Percentiles rank a stretch among this genome's conserved stretches.
Evolutionary conservation across 2,329 filamentous ascomycete genomes (phyloP).

Genomic region (Rutstroemia sp.): DNA sequence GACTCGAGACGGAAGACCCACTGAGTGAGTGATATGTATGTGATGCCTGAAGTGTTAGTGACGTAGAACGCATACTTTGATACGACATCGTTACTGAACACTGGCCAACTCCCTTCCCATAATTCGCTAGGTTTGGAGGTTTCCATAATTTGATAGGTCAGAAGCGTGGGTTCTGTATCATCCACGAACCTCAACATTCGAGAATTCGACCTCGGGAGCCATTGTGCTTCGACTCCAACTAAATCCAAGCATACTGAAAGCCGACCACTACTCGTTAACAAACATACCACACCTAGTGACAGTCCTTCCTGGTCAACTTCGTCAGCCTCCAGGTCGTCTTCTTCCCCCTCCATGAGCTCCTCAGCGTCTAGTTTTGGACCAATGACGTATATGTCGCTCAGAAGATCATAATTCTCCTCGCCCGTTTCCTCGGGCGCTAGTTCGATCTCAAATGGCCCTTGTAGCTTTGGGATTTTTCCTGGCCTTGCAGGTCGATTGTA

Average conservation of each 20-base stretch:
- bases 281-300: conserved; percentile 51
- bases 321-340: conserved; percentile 52
- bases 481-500: conserved; percentile 50
- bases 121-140: conserved; percentile 49
- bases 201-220: conserved; percentile 50
- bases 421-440: conserved; percentile 39
- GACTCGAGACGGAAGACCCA: conserved; percentile 59
- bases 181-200: conserved; percentile 35
- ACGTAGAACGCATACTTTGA: conserved; percentile 58
- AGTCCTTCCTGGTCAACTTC: conserved; percentile 51
- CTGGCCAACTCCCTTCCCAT: conserved; percentile 51
- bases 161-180: conserved; percentile 39
- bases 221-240: conserved; percentile 57
- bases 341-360: conserved; percentile 56
- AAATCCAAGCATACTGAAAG: conserved; percentile 55
- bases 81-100: conserved; percentile 53
- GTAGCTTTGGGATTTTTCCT: conserved; percentile 50
- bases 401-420: conserved; percentile 47
- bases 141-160: conserved; percentile 57
- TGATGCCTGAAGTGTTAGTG: conserved; percentile 53
- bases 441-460: conserved; percentile 54
- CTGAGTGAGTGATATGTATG: conserved; percentile 49
- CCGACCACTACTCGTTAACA: conserved; percentile 54
- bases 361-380: conserved; percentile 54
- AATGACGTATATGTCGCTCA: conserved; percentile 56